Evolutionary conservation across 75 land plant species (phyloP), one percentile per base, ranked within the genome.

Genomic region (Cryptomeria japonica): DNA sequence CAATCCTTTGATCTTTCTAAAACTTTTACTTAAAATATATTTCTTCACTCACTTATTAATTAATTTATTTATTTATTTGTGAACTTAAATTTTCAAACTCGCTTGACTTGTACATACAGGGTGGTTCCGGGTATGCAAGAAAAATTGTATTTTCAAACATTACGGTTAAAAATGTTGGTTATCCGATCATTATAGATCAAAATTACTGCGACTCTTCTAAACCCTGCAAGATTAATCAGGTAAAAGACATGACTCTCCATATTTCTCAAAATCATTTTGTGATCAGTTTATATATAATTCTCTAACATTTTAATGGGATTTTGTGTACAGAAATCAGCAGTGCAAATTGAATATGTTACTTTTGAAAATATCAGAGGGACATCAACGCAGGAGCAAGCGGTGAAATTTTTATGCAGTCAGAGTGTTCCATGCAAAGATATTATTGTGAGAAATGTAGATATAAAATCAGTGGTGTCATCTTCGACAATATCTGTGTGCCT

Each of bases 111-210:
- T 51, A 14, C 55, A 51, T 79, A 39, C 46, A 79, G 46, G 82
- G 82, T 6, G 83, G 88, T 61, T 86, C 85, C 6, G 88, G 91
- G 32, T 49, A 25, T 42, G 94, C 91, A 25, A 61, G 86, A 8
- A 77, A 92, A 44, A 78, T 94, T 76, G 83, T n/a, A 22, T 96
- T 90, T 83, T 25, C 70, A 28, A 25, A 64, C n/a, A 64, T 64
- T 8, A 25, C 8, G 8, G n/a, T 64, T 1, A 64, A 64, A 6
- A 25, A 64, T 0, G 70, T 64, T 64, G 28, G 1, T 64, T 6
- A 89, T 32, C 96, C 95, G 2, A 90, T 96, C 15, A 56, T 93
- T 75, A 93, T 96, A 12, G 91, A 96, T 85, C 97, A 96, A 84
- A 25, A 88, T 32, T 96, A 96, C 79, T 94, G 95, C 56, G 94